phyloP scores from a whole-genome alignment of 1,284 basidiomycete species.

The Trametes hirsuta region DNA sequence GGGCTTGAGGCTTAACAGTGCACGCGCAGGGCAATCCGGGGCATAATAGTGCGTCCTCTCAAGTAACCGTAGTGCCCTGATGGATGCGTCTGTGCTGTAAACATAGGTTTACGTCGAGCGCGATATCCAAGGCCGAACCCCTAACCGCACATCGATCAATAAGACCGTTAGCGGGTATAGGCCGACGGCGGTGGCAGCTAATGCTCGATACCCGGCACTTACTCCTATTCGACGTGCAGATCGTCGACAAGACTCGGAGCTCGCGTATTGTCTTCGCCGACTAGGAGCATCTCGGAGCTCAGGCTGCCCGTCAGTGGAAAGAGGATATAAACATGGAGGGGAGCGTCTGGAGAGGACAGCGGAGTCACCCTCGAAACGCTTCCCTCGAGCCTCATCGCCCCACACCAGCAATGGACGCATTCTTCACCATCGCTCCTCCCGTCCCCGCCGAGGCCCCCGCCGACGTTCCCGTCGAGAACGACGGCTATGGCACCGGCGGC shows the following conservation, averaged over 20 bases:
- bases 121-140: not conserved
- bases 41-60: too few species aligned
- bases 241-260: not conserved
- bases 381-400: not conserved
- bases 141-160: not conserved
- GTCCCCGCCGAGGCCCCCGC: conserved; percentile 20
- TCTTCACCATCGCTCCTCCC: conserved; percentile 26
- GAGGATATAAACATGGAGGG: not conserved
- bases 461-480: conserved; percentile 15
- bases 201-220: not conserved
- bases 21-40: too few species aligned
- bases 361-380: not conserved
- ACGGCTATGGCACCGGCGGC: not conserved
- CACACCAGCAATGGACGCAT: conserved; percentile 17
- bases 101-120: too few species aligned
- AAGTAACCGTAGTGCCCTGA: too few species aligned
- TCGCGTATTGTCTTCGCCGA: not conserved
- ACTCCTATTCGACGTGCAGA: not conserved
- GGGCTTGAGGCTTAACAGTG: too few species aligned
- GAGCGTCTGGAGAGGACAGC: not conserved
- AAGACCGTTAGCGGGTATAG: not conserved
- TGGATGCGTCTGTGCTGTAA: too few species aligned
- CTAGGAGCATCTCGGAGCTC: not conserved
- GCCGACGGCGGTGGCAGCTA: not conserved
- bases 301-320: not conserved